Evolutionary conservation across 2,329 filamentous ascomycete species (phyloP), one percentile per base, ranked within the genome.

Genomic region (Nothopassalora personata): DNA sequence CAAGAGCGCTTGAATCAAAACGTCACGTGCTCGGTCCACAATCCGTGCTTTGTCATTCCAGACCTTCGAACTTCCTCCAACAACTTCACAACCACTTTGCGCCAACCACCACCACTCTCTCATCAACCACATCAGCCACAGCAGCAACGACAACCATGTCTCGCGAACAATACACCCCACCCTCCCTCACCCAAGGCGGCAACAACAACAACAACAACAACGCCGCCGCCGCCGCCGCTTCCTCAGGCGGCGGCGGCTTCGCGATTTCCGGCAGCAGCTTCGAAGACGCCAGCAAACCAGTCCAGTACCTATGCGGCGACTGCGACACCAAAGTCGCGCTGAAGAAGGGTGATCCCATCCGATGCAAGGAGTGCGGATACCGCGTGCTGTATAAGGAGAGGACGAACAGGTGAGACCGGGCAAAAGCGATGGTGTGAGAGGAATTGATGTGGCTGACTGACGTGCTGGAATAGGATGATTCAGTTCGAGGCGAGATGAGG

Each of bases 381-480:
- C 87, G 94, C 66, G 91, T 99, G 62, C 78, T 99, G 67, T 97
- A 97, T 79, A 99, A 99, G 84, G 90, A 97, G 84, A 80, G 94
- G 72, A 99, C 94, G 48, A 97, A 96, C 82, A 86, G 94, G 94
- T 97, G 74, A 76, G 88, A 78, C 56, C 28, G 19, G 33, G 23
- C 30, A 53, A 18, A 54, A 51, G 1, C 10, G 39, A 45, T 34
- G 36, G n/a, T 36, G 15, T 45, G 39, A 39, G 45, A 33, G 55
- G 36, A 51, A 6, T 10, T 45, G 53, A 34, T 28, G 18, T 19
- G 31, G n/a, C 23, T 50, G 57, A 18, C 23, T 23, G 23, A 23
- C 23, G 23, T 23, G 23, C 23, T 23, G 23, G 23, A 23, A 57
- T 68, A 96, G 93, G 72, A 97, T 97, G 92, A 92, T 97, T 54